Conservation (phyloP, 352 stramenopile genomes). For the Phytophthora ohioensis region DNA sequence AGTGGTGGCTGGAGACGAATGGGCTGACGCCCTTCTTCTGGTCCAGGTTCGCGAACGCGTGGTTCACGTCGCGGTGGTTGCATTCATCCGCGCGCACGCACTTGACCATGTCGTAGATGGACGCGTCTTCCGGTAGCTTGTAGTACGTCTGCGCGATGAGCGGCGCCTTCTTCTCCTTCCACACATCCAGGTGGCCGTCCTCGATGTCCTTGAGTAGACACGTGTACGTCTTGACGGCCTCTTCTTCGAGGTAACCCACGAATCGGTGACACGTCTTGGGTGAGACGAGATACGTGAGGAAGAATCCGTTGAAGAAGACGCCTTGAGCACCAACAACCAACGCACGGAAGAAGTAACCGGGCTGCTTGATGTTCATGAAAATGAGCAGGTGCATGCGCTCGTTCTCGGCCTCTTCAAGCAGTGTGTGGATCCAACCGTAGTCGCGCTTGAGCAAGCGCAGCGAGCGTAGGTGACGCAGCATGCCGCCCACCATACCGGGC, state of each 20-base stretch:
- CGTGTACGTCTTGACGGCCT: constrained; percentile 93
- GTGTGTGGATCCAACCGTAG: constrained; percentile 73
- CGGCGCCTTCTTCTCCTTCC: constrained; percentile 73
- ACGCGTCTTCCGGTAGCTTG: constrained; percentile 77
- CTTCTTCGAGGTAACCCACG: constrained; percentile 94
- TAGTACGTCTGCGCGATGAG: constrained; percentile 91
- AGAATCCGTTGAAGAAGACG: constrained; percentile 90
- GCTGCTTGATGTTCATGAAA: constrained; percentile 91
- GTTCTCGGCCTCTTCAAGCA: constrained; percentile 95
- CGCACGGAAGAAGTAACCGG: constrained; percentile 76
- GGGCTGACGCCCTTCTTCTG: constrained; percentile 61
- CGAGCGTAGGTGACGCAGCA: constrained; percentile 83
- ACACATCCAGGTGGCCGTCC: constrained; percentile 75
- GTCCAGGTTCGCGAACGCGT: constrained; percentile 70
- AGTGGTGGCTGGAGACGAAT: constrained; percentile 39
- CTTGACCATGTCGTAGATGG: constrained; percentile 86
- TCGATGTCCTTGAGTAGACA: constrained; percentile 92
- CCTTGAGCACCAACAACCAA: constrained; percentile 87
- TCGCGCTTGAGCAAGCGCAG: constrained; percentile 87
- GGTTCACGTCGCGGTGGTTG: constrained; percentile 85
- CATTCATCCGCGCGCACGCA: constrained; percentile 90
- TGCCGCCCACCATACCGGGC: constrained; percentile 81
- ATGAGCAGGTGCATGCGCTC: constrained; percentile 95
- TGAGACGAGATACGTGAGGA: constrained; percentile 88
- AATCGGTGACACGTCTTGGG: constrained; percentile 92